Evolutionary conservation across 768 basidiomycete genomes (phyloP).

Genomic region (Panellus pusillus): DNA sequence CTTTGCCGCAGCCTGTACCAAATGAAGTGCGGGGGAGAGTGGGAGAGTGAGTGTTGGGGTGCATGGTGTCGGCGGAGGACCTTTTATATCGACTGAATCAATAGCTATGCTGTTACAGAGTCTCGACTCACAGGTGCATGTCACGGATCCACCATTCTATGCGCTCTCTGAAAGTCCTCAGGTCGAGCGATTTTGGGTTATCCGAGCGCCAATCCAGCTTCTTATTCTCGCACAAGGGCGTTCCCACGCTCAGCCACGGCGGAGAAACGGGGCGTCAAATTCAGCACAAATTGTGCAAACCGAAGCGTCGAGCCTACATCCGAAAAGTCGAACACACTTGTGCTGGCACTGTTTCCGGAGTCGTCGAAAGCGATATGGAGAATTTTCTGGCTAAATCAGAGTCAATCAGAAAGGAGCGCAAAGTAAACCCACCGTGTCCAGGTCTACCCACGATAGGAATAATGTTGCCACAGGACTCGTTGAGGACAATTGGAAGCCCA

Average conservation of each 20-base stretch:
- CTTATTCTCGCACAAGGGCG: not conserved
- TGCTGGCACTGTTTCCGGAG: not conserved
- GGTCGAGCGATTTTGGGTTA: not conserved
- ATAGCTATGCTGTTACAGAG: not conserved
- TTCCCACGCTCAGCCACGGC: not conserved
- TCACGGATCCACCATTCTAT: slow-evolving; percentile 3
- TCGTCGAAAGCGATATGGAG: not conserved
- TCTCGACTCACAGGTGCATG: not conserved
- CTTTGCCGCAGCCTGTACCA: no score
- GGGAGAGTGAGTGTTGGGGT: no score
- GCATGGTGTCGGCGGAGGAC: no score
- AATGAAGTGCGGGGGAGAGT: no score
- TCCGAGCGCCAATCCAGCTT: slow-evolving; percentile 12
- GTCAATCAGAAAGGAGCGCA: not conserved
- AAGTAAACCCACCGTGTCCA: not conserved
- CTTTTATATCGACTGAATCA: not conserved
- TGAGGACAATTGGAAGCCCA: not conserved
- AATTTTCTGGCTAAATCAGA: not conserved
- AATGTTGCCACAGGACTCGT: not conserved
- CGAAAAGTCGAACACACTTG: not conserved
- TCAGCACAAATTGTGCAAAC: slow-evolving; percentile 2
- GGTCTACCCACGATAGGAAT: slow-evolving; percentile 1
- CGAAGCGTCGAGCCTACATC: not conserved
- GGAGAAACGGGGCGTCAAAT: not conserved
- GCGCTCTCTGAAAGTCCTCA: not conserved